Conservation (phyloP, 1,284 basidiomycete species). For the Heterobasidion annosum region DNA sequence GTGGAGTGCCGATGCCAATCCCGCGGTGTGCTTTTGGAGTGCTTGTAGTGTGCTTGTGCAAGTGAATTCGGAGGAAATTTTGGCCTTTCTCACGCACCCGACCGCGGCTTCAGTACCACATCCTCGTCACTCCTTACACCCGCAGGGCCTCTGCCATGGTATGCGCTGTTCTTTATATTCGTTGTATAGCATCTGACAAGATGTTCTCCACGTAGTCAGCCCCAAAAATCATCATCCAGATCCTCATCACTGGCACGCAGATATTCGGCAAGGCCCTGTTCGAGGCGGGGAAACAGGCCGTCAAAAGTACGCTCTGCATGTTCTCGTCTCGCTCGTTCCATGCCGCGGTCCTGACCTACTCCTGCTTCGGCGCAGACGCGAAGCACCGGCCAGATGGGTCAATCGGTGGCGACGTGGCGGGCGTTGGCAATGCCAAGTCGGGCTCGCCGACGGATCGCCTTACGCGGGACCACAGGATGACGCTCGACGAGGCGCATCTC, state of each 20-base stretch:
- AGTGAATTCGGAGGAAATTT: constrained; percentile 6
- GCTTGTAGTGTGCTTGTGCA: constrained; percentile 15
- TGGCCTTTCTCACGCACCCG: constrained; percentile 6
- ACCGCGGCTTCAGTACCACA: neutral
- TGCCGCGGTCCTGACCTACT: neutral
- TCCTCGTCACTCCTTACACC: neutral
- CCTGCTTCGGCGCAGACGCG: constrained; percentile 40
- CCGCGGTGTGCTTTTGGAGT: constrained; percentile 22
- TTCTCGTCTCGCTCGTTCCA: neutral
- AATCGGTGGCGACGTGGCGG: constrained; percentile 54
- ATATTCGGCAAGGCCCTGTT: constrained; percentile 89
- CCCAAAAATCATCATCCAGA: constrained; percentile 75
- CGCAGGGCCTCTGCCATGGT: neutral
- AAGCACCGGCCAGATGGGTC: constrained; percentile 62
- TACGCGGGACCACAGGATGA: constrained; percentile 86
- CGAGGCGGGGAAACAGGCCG: constrained; percentile 89
- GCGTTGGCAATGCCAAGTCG: constrained; percentile 66
- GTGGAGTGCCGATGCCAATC: constrained; percentile 19
- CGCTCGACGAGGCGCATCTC: constrained; percentile 89
- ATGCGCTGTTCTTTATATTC: neutral
- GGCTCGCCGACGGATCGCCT: constrained; percentile 68
- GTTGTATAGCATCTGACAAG: neutral
- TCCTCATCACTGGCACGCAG: constrained; percentile 70
- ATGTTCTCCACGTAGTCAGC: constrained; percentile 39
- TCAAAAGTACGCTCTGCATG: constrained; percentile 65